Conservation (phyloP, 1,139 yeast species). For the Torulaspora pretoriensis region DNA sequence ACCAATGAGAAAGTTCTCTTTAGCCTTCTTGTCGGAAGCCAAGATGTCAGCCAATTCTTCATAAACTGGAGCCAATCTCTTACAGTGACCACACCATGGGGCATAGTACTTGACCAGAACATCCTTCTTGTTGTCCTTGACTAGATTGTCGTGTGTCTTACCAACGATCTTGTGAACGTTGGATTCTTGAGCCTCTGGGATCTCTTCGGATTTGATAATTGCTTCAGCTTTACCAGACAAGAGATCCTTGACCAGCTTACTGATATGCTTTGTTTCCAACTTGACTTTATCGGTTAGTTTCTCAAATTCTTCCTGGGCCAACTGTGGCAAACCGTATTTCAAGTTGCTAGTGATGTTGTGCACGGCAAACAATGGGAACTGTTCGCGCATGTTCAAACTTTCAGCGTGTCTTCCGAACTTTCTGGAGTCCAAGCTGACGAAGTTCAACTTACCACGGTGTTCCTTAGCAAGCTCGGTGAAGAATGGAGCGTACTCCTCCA, state of each 20-base stretch:
- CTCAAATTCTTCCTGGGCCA: constrained; percentile 36
- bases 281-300: constrained; percentile 22
- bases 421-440: constrained; percentile 83
- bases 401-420: constrained; percentile 86
- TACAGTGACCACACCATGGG: constrained; percentile 99
- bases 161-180: constrained; percentile 81
- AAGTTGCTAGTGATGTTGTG: constrained; percentile 65
- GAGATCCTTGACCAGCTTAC: constrained; percentile 61
- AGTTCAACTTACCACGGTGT: constrained; percentile 75
- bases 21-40: constrained; percentile 44
- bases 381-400: constrained; percentile 76
- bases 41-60: constrained; percentile 78
- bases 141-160: constrained; percentile 69
- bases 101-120: constrained; percentile 93
- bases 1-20: constrained; percentile 65
- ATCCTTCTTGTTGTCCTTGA: constrained; percentile 70
- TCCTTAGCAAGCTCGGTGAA: constrained; percentile 65
- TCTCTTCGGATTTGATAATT: constrained; percentile 76
- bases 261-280: constrained; percentile 45
- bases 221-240: constrained; percentile 64
- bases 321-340: constrained; percentile 68
- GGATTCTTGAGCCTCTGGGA: constrained; percentile 75
- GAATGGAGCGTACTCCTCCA: constrained; percentile 48
- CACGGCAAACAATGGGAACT: constrained; percentile 87
- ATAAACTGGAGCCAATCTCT: constrained; percentile 87